Conservation (phyloP, 2,329 filamentous ascomycete genomes). For the Byssothecium circinans region DNA sequence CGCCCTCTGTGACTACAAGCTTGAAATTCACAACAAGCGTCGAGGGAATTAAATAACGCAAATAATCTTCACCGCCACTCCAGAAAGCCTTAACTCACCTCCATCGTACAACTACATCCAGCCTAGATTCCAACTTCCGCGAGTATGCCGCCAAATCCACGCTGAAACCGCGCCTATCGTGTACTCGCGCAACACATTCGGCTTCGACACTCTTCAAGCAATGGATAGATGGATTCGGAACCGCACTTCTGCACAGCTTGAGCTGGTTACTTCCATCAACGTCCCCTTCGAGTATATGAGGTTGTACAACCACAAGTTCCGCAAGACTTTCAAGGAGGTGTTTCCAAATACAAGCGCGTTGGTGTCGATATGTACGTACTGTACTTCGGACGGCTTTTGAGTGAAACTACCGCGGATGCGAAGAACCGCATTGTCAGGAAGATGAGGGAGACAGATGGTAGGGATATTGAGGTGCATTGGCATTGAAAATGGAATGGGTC, state of each 20-base stretch:
- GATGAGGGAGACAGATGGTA: slow-evolving; percentile 12
- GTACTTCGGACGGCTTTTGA: neutral
- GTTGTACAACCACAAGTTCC: slow-evolving; percentile 7
- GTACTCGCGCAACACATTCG: slow-evolving; percentile 13
- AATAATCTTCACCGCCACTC: too few relatives aligned
- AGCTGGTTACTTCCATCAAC: slow-evolving; percentile 1
- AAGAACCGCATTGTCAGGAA: slow-evolving; percentile 7
- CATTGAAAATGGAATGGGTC: too few relatives aligned
- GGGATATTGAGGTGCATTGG: slow-evolving; percentile 6
- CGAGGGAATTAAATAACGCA: too few relatives aligned
- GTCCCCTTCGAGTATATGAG: slow-evolving; percentile 12
- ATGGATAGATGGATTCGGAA: slow-evolving; percentile 15
- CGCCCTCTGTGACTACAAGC: neutral
- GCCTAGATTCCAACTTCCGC: slow-evolving; percentile 4
- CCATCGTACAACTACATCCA: neutral
- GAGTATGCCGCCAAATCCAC: slow-evolving; percentile 17
- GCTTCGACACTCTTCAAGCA: neutral
- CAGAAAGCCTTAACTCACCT: too few relatives aligned
- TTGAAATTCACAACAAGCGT: too few relatives aligned
- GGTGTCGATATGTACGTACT: slow-evolving; percentile 8
- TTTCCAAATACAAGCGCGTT: slow-evolving; percentile 15
- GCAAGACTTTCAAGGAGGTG: slow-evolving; percentile 7
- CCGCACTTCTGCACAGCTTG: slow-evolving; percentile 9
- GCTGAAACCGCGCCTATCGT: slow-evolving; percentile 11
- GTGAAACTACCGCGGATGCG: slow-evolving; percentile 1